Percentiles rank a stretch among this genome's conserved stretches.
Evolutionary conservation across 2,329 filamentous ascomycete genomes (phyloP).

Genomic region (Grosmannia penicillata): DNA sequence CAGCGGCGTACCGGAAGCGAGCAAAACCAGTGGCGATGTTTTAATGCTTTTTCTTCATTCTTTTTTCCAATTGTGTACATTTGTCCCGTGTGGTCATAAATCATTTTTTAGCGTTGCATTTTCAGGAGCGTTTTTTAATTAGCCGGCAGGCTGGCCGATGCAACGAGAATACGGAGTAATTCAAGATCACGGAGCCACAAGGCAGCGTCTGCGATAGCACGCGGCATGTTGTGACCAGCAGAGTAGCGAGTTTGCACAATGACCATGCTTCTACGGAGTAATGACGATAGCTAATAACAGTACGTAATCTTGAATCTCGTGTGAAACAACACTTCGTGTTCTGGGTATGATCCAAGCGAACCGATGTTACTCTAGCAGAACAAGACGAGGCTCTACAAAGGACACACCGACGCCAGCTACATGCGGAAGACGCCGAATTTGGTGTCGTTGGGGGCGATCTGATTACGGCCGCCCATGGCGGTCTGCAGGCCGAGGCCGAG

Average conservation of each 20-base stretch:
- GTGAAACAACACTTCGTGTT: too few species aligned
- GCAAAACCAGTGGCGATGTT: not conserved
- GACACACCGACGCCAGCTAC: slow-evolving; percentile 47
- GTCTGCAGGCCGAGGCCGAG: slow-evolving; percentile 59
- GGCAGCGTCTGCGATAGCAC: too few species aligned
- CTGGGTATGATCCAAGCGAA: too few species aligned
- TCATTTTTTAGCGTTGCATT: not conserved
- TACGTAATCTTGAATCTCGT: too few species aligned
- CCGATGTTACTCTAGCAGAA: too few species aligned
- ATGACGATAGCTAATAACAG: too few species aligned
- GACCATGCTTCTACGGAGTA: too few species aligned
- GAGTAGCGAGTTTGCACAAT: too few species aligned
- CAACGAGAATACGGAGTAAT: too few species aligned
- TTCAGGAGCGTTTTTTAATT: too few species aligned
- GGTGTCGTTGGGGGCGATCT: slow-evolving; percentile 44
- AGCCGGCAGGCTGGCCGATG: not conserved
- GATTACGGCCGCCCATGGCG: slow-evolving; percentile 52
- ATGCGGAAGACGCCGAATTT: slow-evolving; percentile 75
- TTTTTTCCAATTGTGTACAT: not conserved
- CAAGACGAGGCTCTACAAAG: not conserved
- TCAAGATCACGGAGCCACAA: too few species aligned
- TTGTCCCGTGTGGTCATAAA: not conserved
- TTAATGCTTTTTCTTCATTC: not conserved
- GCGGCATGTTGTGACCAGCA: too few species aligned
- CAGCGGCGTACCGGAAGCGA: not conserved